A percentile compares a stretch with the other conserved stretches of the same genome.
phyloP scores from a whole-genome alignment of 495 filamentous ascomycete species.

The Aeminium ludgeri region DNA sequence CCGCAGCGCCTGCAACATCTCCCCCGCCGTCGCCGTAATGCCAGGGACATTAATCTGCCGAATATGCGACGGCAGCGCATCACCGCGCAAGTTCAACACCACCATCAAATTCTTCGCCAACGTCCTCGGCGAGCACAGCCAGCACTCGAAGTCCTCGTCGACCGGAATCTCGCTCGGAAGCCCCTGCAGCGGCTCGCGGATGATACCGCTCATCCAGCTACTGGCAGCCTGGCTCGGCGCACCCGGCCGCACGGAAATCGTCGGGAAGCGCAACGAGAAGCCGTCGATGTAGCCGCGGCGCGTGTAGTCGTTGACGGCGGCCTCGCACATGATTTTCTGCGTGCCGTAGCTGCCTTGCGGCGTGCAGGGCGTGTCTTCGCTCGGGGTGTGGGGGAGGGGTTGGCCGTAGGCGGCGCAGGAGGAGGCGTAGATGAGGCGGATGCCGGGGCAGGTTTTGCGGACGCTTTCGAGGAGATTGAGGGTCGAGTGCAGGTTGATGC shows the following conservation, averaged over 20 bases:
- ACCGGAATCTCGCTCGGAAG: conserved; percentile 47
- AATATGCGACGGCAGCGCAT: conserved; percentile 35
- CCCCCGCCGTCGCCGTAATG: conserved; percentile 49
- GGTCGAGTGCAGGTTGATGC: conserved; percentile 60
- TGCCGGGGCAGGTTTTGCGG: conserved; percentile 38
- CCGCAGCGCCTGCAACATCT: conserved; percentile 59
- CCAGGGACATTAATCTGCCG: conserved; percentile 60
- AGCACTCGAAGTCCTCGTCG: conserved; percentile 38
- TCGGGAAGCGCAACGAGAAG: conserved; percentile 52
- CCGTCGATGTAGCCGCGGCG: conserved; percentile 53
- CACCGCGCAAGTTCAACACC: conserved; percentile 39
- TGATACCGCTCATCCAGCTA: conserved; percentile 58
- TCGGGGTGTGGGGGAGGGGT: conserved; percentile 28
- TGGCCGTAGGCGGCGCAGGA: conserved; percentile 46
- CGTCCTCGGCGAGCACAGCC: conserved; percentile 50
- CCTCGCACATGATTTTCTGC: conserved; percentile 64
- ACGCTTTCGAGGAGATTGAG: conserved; percentile 46
- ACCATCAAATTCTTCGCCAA: conserved; percentile 55
- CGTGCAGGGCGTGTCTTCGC: conserved; percentile 42
- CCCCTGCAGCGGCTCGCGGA: conserved; percentile 47
- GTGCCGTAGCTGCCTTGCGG: conserved; percentile 60
- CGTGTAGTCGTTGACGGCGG: conserved; percentile 58
- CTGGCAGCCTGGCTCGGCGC: conserved; percentile 59
- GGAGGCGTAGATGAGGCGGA: conserved; percentile 47
- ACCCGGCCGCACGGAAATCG: conserved; percentile 57